These are phyloP conservation scores for Dovyalis caffra DNA, from an alignment of 345 rosid species.

Conservation along the genomic window DNA sequence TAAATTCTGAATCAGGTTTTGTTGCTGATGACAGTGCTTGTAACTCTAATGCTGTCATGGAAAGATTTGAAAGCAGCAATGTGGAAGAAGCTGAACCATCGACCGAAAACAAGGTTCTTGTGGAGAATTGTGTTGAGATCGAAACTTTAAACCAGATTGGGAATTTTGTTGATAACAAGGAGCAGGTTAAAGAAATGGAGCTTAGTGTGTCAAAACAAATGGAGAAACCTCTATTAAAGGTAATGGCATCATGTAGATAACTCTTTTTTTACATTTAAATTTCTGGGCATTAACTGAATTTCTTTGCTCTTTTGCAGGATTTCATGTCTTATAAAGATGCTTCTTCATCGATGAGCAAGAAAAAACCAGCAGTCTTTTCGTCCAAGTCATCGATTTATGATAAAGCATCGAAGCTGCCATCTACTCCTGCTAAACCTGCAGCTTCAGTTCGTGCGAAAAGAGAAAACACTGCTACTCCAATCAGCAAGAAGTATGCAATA, in stretches of 20 bases:
- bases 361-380: conserved; percentile 36
- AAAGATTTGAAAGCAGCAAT: conserved; percentile 18
- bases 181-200: conserved; percentile 27
- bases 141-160: conserved; percentile 15
- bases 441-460: conserved; percentile 24
- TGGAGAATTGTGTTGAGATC: conserved; percentile 22
- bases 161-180: conserved; percentile 3
- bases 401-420: conserved; percentile 33
- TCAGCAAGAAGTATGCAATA: conserved; percentile 26
- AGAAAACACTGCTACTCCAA: conserved; percentile 41
- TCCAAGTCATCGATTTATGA: conserved; percentile 24
- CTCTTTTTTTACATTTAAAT: conserved; percentile 5
- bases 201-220: conserved; percentile 26
- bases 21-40: conserved; percentile 14
- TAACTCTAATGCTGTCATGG: conserved; percentile 8
- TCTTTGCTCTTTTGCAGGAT: conserved; percentile 32
- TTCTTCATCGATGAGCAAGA: conserved; percentile 31
- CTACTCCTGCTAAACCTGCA: conserved; percentile 36
- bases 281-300: background rate
- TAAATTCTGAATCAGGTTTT: conserved; percentile 7
- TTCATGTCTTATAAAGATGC: conserved; percentile 26
- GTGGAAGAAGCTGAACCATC: conserved; percentile 11
- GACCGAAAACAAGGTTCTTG: conserved; percentile 20
- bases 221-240: conserved; percentile 54
- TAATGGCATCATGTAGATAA: conserved; percentile 9